Conservation (phyloP, 2,329 filamentous ascomycete genomes). For the Monosporascus cannonballus region DNA sequence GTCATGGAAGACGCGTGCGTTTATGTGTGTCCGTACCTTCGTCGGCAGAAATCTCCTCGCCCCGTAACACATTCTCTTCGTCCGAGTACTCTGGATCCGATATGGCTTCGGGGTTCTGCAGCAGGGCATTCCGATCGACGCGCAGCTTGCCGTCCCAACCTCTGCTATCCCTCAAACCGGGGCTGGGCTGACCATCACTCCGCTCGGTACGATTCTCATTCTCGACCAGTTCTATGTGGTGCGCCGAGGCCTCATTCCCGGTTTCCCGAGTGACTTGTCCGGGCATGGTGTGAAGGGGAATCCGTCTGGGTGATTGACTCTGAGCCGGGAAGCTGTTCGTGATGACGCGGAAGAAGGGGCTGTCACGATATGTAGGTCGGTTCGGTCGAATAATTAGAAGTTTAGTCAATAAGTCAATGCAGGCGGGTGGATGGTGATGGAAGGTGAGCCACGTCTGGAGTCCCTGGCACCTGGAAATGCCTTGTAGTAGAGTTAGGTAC, state of each 20-base stretch:
- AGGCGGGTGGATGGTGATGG: too few species aligned
- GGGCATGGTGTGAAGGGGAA: slow-evolving; percentile 30
- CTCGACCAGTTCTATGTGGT: slow-evolving; percentile 45
- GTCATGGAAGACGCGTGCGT: not conserved
- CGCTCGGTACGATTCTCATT: slow-evolving; percentile 31
- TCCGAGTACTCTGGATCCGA: slow-evolving; percentile 84
- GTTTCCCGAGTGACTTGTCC: slow-evolving; percentile 29
- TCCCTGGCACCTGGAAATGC: too few species aligned
- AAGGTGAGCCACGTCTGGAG: too few species aligned
- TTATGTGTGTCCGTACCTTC: slow-evolving; percentile 51
- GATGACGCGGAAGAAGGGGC: too few species aligned
- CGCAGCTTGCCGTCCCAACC: slow-evolving; percentile 84
- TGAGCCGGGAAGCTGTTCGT: too few species aligned
- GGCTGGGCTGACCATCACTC: slow-evolving; percentile 37
- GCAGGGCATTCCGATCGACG: slow-evolving; percentile 60
- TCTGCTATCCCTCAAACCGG: slow-evolving; percentile 51
- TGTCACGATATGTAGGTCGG: too few species aligned
- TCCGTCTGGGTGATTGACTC: not conserved
- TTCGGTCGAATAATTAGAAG: too few species aligned
- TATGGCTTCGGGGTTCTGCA: slow-evolving; percentile 75
- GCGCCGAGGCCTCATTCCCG: slow-evolving; percentile 26
- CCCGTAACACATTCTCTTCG: slow-evolving; percentile 59
- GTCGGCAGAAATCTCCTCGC: slow-evolving; percentile 73
- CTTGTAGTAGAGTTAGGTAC: too few species aligned
- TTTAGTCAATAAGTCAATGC: too few species aligned